phyloP scores from a whole-genome alignment of 208 protist genomes.

The Acanthamoeba healyi region DNA sequence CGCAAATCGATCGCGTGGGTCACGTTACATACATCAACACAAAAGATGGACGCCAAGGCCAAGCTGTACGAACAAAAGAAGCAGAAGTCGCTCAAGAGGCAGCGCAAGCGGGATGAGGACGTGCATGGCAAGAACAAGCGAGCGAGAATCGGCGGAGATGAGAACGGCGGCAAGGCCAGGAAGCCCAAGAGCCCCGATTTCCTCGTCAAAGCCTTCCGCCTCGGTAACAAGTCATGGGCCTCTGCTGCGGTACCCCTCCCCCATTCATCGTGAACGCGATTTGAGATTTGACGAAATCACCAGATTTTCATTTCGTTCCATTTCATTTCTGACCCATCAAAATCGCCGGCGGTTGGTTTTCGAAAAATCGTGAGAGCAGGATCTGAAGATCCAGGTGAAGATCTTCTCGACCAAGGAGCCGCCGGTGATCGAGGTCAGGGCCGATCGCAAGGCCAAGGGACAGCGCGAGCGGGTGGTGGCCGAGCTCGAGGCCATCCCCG shows the following conservation, averaged over 20 bases:
- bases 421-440: not conserved
- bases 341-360: not conserved
- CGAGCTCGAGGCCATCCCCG: not conserved
- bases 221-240: not conserved
- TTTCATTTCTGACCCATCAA: not conserved
- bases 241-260: too few relatives aligned
- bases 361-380: not conserved
- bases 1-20: not conserved
- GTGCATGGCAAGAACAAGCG: not conserved
- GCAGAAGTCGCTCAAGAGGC: slow-evolving; percentile 21
- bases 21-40: too few relatives aligned
- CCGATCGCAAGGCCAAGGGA: not conserved
- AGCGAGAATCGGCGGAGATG: not conserved
- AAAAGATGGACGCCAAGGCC: slow-evolving; percentile 36
- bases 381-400: slow-evolving; percentile 16
- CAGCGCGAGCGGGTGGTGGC: slow-evolving; percentile 10
- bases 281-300: not conserved
- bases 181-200: slow-evolving; percentile 50
- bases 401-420: slow-evolving; percentile 52
- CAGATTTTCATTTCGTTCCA: not conserved
- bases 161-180: not conserved
- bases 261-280: not conserved
- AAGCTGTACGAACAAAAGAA: not conserved
- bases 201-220: slow-evolving; percentile 30
- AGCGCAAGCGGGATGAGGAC: slow-evolving; percentile 3